Conservation (phyloP, 768 basidiomycete species). For the Cyclocybe aegerita region DNA sequence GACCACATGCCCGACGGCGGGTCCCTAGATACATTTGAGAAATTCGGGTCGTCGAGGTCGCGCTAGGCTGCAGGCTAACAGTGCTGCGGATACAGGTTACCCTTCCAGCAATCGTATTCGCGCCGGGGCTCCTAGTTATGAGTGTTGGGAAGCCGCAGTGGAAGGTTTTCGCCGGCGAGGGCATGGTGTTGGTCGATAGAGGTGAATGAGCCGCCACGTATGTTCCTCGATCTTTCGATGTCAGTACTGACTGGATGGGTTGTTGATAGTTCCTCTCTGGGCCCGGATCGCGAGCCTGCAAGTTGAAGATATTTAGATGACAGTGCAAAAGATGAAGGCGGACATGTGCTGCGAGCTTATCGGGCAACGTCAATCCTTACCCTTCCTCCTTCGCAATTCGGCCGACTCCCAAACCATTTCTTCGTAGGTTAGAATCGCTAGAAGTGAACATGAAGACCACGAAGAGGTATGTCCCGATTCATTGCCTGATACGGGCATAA, state of each 20-base stretch:
- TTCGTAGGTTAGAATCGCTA: constrained; percentile 60
- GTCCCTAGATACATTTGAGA: constrained; percentile 35
- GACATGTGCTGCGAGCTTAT: constrained; percentile 72
- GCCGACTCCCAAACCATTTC: neutral
- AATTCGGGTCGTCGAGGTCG: constrained; percentile 36
- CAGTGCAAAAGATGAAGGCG: constrained; percentile 63
- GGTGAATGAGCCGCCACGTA: constrained; percentile 44
- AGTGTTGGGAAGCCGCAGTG: constrained; percentile 68
- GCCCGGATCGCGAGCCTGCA: constrained; percentile 49
- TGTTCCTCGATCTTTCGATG: constrained; percentile 16
- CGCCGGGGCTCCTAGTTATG: constrained; percentile 67
- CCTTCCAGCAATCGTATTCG: constrained; percentile 64
- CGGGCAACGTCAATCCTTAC: constrained; percentile 35
- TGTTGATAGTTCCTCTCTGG: constrained; percentile 54
- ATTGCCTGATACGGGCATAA: neutral
- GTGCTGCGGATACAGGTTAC: constrained; percentile 59
- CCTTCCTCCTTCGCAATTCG: neutral
- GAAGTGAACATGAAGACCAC: constrained; percentile 69
- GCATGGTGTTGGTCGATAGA: constrained; percentile 47
- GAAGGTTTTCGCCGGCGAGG: constrained; percentile 67
- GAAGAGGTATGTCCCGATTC: constrained; percentile 42
- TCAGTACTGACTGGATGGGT: constrained; percentile 6
- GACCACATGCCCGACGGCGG: constrained; percentile 70
- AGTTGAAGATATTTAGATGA: constrained; percentile 43
- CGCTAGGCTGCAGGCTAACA: constrained; percentile 33